These are phyloP conservation scores for Fusarium oxysporum DNA, from an alignment of 2,329 filamentous ascomycete species.

Conservation along the genomic window DNA sequence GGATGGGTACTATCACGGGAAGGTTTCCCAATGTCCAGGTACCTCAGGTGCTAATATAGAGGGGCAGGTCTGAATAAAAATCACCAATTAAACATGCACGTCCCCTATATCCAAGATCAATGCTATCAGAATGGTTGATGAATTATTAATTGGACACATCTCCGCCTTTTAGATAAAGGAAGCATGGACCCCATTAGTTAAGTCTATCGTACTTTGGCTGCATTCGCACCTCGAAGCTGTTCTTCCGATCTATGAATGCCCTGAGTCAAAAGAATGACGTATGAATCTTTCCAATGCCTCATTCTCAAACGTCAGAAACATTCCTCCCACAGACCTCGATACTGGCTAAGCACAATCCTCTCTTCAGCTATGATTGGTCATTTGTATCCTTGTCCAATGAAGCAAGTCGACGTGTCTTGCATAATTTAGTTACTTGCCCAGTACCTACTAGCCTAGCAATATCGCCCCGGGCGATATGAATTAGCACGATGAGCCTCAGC, in stretches of 20 bases:
- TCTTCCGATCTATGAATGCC: neutral
- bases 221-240: neutral
- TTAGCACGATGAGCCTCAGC: neutral
- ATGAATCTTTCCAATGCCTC: neutral
- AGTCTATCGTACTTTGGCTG: neutral
- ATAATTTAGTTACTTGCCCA: slow-evolving; percentile 16
- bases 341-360: neutral
- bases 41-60: neutral
- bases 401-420: slow-evolving; percentile 47
- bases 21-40: neutral
- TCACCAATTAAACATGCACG: slow-evolving; percentile 20
- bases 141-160: neutral
- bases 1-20: neutral
- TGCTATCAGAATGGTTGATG: slow-evolving; percentile 1
- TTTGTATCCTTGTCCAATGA: slow-evolving; percentile 1
- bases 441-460: slow-evolving; percentile 6
- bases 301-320: neutral
- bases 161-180: neutral
- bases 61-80: slow-evolving; percentile 11
- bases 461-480: slow-evolving; percentile 11
- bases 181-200: neutral
- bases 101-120: slow-evolving; percentile 12
- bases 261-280: neutral
- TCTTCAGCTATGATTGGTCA: slow-evolving; percentile 6
- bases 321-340: neutral